Base-by-base conservation (phyloP, 768 basidiomycete genomes). In the Rhodocollybia butyracea region DNA sequence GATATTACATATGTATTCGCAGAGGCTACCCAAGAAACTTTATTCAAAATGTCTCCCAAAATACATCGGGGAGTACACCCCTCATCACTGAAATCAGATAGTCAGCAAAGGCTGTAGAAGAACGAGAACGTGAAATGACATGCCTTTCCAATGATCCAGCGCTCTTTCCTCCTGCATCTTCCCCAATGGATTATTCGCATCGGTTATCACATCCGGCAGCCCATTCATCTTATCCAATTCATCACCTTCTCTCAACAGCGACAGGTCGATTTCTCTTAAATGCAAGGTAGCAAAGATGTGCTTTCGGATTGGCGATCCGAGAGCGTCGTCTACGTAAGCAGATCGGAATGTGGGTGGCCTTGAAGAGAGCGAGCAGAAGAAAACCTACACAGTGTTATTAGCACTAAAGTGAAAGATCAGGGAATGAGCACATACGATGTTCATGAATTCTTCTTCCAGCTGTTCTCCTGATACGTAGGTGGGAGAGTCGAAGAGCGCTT, bases 401-500 rank as follows among this genome's bases (percentile, higher is more conserved):
- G n/a, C n/a, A n/a, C n/a, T 32, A 24, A 45, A 31, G 45, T 36
- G 51, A 26, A 34, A 45, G 12, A 32, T 51, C 11, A 46, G 19
- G 21, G 43, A 22, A 31, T 5, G 38, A 31, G 21, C 8, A 72
- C 79, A 48, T 57, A 93, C 92, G 75, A 93, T 80, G 66, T 95
- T 95, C 51, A 86, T 71, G 64, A 89, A 83, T 26, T 83, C 79
- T 1, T 73, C 66, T 34, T 71, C 66, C 42, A 77, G 69, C 59
- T 80, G 69, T 45, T 85, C 79, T 19, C 79, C 74, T 0, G 73
- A 62, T 6, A 83, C 63, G 3, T 65, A 56, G 13, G 70, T 73
- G 17, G 83, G 68, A 5, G 74, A 70, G 68, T 98, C 96, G 58
- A 89, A 86, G 74, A 95, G 94, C 2, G 79, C 86, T 21, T 93